phyloP scores from a whole-genome alignment of 1,284 basidiomycete genomes.

The Pseudozyma thailandica region DNA sequence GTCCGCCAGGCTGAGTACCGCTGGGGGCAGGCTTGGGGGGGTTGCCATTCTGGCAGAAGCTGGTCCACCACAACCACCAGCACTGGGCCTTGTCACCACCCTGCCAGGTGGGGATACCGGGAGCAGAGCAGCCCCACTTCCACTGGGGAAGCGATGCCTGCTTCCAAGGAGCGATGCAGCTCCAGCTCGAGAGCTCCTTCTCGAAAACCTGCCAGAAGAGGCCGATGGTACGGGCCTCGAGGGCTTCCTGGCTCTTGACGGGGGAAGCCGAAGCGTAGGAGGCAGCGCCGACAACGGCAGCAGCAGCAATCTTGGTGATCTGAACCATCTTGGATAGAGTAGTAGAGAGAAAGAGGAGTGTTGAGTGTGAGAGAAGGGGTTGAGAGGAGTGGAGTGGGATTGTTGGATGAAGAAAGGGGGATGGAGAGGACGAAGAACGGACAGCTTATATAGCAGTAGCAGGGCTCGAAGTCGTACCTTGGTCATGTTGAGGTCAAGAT shows the following conservation, averaged over 20 bases:
- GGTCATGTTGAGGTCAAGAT: too few relatives aligned
- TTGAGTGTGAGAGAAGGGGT: not conserved
- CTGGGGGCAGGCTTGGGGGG: conserved; percentile 16
- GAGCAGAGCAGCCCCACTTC: conserved; percentile 3
- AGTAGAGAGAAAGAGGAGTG: not conserved
- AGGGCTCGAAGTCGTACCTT: too few relatives aligned
- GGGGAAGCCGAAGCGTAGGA: conserved; percentile 21
- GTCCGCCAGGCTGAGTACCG: not conserved
- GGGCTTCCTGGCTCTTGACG: conserved; percentile 6
- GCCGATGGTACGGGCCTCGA: conserved; percentile 14
- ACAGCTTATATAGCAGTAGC: conserved; percentile 46
- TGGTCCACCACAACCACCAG: conserved; percentile 1
- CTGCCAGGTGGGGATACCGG: conserved; percentile 26
- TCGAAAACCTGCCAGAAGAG: conserved; percentile 6
- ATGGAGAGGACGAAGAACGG: not conserved
- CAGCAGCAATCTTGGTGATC: conserved; percentile 15
- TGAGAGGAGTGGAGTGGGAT: not conserved
- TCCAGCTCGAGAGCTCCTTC: conserved; percentile 7
- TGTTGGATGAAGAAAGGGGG: conserved; percentile 6
- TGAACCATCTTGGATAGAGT: conserved; percentile 23
- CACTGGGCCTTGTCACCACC: conserved; percentile 35
- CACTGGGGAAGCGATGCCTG: conserved; percentile 16
- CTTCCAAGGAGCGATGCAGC: conserved; percentile 28
- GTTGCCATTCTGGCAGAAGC: conserved; percentile 35
- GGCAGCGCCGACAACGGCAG: conserved; percentile 22